A percentile compares a stretch with the other conserved stretches of the same genome.
Conservation (phyloP, 2,329 filamentous ascomycete species). For the Clarireedia sp. region DNA sequence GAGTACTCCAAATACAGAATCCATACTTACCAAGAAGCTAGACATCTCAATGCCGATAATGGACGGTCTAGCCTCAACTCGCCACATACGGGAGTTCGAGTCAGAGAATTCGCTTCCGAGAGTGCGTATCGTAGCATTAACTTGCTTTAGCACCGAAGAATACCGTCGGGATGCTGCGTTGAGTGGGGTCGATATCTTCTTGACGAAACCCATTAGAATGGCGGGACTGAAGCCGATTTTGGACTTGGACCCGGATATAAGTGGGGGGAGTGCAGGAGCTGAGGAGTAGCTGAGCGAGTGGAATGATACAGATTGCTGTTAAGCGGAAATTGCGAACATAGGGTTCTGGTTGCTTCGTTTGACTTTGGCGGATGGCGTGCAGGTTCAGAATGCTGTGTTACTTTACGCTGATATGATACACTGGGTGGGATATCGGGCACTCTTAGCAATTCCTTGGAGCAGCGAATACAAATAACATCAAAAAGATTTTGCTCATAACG, state of each 20-base stretch:
- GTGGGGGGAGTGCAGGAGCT: background rate
- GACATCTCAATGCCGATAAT: conserved; percentile 50
- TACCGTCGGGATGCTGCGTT: conserved; percentile 39
- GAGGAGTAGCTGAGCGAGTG: background rate
- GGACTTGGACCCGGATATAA: conserved; percentile 10
- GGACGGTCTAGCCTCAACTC: conserved; percentile 40
- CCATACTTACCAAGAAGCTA: conserved; percentile 15
- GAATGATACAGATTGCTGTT: background rate
- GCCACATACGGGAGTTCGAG: conserved; percentile 40
- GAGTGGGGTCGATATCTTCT: conserved; percentile 44
- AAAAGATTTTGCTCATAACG: too few species aligned
- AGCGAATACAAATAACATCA: too few species aligned
- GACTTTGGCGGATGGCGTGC: too few species aligned
- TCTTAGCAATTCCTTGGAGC: too few species aligned
- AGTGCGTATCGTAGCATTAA: conserved; percentile 42
- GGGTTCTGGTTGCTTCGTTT: too few species aligned
- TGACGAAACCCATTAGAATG: conserved; percentile 40
- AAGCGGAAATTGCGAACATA: too few species aligned
- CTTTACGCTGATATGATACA: too few species aligned
- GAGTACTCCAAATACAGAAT: background rate
- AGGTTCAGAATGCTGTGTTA: too few species aligned
- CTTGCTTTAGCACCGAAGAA: conserved; percentile 40
- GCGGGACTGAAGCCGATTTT: conserved; percentile 16
- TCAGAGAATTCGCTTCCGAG: conserved; percentile 31
- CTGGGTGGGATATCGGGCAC: too few species aligned